Evolutionary conservation across 192 early-diverging fungal genomes (phyloP).

Genomic region (Backusella macrospora): DNA sequence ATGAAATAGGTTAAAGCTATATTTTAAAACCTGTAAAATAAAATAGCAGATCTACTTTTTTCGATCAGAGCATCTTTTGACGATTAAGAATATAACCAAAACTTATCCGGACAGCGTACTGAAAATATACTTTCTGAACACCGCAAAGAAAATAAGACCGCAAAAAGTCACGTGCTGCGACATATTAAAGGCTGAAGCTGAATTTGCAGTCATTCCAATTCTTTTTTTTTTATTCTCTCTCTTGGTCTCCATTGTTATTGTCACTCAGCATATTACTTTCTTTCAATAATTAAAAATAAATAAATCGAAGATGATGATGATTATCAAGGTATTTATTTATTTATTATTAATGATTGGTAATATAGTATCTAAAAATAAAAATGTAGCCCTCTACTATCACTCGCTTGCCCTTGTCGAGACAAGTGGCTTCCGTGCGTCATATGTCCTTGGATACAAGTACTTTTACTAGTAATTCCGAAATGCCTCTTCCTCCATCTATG

Average conservation of each 20-base stretch:
- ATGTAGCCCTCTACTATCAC: neutral
- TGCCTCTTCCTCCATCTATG: slow-evolving; percentile 22
- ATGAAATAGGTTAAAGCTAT: no score
- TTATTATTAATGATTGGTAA: slow-evolving; percentile 5
- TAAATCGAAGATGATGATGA: slow-evolving; percentile 8
- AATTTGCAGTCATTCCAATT: no score
- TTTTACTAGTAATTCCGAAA: neutral
- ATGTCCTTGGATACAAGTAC: slow-evolving; percentile 16
- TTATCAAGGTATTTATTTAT: slow-evolving; percentile 6
- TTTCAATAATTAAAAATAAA: neutral
- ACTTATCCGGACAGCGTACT: no score
- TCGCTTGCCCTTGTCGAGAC: neutral
- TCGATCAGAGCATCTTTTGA: no score
- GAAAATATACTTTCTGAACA: no score
- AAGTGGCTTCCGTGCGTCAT: slow-evolving; percentile 6
- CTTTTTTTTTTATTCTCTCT: neutral
- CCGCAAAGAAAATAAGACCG: no score
- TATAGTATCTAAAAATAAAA: neutral
- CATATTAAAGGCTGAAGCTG: no score
- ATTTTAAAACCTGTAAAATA: no score
- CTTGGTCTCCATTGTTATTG: neutral
- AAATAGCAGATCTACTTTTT: no score
- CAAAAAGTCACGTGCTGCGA: no score
- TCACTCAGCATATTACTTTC: neutral
- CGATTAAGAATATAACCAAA: no score